Base-by-base conservation (phyloP, 2,329 filamentous ascomycete species). In the Trichocomaceae sp. region DNA sequence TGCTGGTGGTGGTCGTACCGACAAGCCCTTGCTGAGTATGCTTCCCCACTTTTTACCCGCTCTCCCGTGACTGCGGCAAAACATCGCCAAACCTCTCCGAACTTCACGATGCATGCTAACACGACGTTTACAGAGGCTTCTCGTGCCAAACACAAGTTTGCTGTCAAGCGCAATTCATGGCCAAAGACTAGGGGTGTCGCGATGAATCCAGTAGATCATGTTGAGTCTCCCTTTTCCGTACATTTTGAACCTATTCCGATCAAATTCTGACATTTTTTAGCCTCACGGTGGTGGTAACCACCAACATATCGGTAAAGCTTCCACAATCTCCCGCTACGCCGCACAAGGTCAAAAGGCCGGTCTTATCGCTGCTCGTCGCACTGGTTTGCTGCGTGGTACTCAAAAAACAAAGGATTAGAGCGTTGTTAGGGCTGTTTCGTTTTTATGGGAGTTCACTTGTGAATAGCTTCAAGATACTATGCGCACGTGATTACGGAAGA, bases 171-270 rank as follows among this genome's bases (percentile, higher is more conserved):
- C 77, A 97, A 99, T 90, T 92, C 86, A 75, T 99, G 93, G 93
- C 93, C 93, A 81, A 96, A 95, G 89, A 99, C 93, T 84, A 92
- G 93, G 93, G 93, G 93, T 96, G 93, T 99, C 87, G 93, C 93
- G 80, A 99, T 99, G 93, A 99, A 99, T 83, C 93, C 93, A 72
- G 93, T 99, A 73, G 93, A 99, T 82, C 93, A 99, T 85, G 29
- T 33, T 5, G 7, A 10, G 7, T 33, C 29, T 2, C 31, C 13
- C 9, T 35, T 33, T 33, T 33, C 29, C 10, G 29, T 10, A 33
- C 12, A 9, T 33, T 33, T 33, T 33, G 29, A 33, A 10, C 29
- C 2, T 33, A 52, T 23, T 17, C 20, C 26, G 19, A 42, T 15
- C 37, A 23, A 49, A 52, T 26, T 59, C 62, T 67, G 53, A 64